Conservation (phyloP, 1,139 yeast species). For the Yamadazyma friedrichii region DNA sequence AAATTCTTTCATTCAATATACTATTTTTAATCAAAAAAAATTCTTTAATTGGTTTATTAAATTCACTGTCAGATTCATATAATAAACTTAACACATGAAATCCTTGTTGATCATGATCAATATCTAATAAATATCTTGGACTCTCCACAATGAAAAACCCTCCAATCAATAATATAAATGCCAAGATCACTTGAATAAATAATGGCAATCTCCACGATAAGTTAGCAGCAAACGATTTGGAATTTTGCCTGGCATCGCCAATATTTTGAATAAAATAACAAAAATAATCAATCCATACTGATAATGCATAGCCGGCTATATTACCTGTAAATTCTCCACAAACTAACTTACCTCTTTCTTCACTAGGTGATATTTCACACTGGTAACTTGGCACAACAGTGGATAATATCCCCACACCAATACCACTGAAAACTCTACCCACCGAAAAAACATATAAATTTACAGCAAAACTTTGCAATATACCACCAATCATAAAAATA, state of each 20-base stretch:
- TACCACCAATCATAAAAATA: constrained; percentile 50
- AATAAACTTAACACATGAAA: constrained; percentile 79
- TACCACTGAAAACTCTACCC: constrained; percentile 52
- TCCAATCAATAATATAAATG: constrained; percentile 44
- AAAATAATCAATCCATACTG: constrained; percentile 56
- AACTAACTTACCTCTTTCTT: constrained; percentile 53
- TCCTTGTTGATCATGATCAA: constrained; percentile 50
- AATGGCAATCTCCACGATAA: constrained; percentile 55
- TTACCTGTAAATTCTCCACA: constrained; percentile 58
- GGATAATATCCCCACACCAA: constrained; percentile 53
- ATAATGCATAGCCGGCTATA: constrained; percentile 49
- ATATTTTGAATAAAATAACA: constrained; percentile 47
- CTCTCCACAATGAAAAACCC: constrained; percentile 56
- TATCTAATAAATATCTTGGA: constrained; percentile 55
- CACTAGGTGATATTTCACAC: constrained; percentile 55
- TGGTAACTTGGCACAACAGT: constrained; percentile 57
- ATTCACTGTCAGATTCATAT: constrained; percentile 56
- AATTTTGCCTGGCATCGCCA: constrained; percentile 38
- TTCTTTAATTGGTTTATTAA: constrained; percentile 49
- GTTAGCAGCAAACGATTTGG: constrained; percentile 40
- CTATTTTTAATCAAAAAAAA: constrained; percentile 78
- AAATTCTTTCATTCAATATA: constrained; percentile 51
- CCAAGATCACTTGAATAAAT: constrained; percentile 48
- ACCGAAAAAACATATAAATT: constrained; percentile 43
- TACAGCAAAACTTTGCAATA: constrained; percentile 46